A percentile compares a stretch with the other conserved stretches of the same genome.
Conservation (phyloP, 495 filamentous ascomycete species). For the Immersiella caudata region DNA sequence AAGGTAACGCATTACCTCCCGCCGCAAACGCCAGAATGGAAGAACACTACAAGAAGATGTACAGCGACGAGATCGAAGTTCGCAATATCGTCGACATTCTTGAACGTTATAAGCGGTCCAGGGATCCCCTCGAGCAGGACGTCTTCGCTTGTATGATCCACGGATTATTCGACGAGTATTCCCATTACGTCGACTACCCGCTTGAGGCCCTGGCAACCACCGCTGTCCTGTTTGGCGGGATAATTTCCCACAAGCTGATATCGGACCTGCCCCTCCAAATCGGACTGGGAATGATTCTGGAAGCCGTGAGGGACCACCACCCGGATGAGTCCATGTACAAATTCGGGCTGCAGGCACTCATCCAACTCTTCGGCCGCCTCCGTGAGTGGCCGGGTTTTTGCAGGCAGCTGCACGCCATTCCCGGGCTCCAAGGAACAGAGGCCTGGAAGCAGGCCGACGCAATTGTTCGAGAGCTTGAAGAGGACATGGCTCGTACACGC, state of each 20-base stretch:
- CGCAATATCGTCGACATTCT: conserved; percentile 79
- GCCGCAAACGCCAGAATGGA: conserved; percentile 89
- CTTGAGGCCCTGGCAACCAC: conserved; percentile 92
- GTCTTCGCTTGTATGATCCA: conserved; percentile 98
- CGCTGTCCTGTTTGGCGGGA: conserved; percentile 93
- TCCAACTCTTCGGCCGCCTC: conserved; percentile 81
- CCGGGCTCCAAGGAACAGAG: conserved; percentile 79
- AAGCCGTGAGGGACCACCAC: conserved; percentile 82
- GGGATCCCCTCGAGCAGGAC: conserved; percentile 82
- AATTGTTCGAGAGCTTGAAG: conserved; percentile 67
- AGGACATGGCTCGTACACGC: conserved; percentile 47
- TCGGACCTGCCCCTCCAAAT: conserved; percentile 88
- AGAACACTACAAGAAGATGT: conserved; percentile 95
- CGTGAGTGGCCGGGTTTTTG: conserved; percentile 92
- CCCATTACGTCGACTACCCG: conserved; percentile 91
- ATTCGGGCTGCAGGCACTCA: conserved; percentile 94
- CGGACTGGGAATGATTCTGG: conserved; percentile 91
- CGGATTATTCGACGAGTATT: conserved; percentile 95
- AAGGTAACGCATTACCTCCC: conserved; percentile 75
- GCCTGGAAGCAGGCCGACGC: conserved; percentile 81
- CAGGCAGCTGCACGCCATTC: conserved; percentile 75
- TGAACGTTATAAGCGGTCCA: conserved; percentile 80
- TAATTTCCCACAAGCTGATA: conserved; percentile 90
- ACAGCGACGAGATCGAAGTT: conserved; percentile 81
- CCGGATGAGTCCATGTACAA: conserved; percentile 92